Evolutionary conservation across 108 stramenopile species (phyloP).

Genomic region (Nitzschia sp.): DNA sequence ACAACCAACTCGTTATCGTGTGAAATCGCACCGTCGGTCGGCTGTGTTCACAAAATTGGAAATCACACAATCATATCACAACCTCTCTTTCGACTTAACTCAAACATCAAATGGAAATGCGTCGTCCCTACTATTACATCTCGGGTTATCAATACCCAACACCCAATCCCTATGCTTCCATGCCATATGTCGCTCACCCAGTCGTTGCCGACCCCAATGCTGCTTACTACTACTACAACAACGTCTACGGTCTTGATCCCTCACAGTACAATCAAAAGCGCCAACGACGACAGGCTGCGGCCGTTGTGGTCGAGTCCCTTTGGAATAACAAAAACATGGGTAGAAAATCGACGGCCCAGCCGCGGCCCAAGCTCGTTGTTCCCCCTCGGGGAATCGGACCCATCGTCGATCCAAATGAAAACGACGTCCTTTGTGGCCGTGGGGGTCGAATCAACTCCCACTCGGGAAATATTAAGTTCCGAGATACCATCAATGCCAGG

Average conservation of each 20-base stretch:
- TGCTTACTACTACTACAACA: background rate
- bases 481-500: slow-evolving; percentile 57
- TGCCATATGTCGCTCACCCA: slow-evolving; percentile 11
- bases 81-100: background rate
- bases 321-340: slow-evolving; percentile 9
- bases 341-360: slow-evolving; percentile 59
- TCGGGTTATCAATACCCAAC: background rate
- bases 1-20: background rate
- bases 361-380: slow-evolving; percentile 38
- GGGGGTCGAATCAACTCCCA: slow-evolving; percentile 90
- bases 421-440: slow-evolving; percentile 59
- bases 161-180: background rate
- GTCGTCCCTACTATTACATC: slow-evolving; percentile 20
- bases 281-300: slow-evolving; percentile 36
- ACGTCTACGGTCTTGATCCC: background rate
- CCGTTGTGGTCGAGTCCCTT: slow-evolving; percentile 25
- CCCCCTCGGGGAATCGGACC: slow-evolving; percentile 59
- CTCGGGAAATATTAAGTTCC: slow-evolving; percentile 80
- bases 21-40: background rate
- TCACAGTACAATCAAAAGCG: slow-evolving; percentile 31
- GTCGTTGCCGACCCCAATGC: slow-evolving; percentile 17
- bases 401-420: slow-evolving; percentile 45
- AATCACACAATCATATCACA: background rate
- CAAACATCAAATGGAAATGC: slow-evolving; percentile 1
- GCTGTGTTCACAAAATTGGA: background rate